A percentile compares a stretch with the other conserved stretches of the same genome.
Conservation (phyloP, 2,329 filamentous ascomycete genomes). For the Magnaporthales sp. region DNA sequence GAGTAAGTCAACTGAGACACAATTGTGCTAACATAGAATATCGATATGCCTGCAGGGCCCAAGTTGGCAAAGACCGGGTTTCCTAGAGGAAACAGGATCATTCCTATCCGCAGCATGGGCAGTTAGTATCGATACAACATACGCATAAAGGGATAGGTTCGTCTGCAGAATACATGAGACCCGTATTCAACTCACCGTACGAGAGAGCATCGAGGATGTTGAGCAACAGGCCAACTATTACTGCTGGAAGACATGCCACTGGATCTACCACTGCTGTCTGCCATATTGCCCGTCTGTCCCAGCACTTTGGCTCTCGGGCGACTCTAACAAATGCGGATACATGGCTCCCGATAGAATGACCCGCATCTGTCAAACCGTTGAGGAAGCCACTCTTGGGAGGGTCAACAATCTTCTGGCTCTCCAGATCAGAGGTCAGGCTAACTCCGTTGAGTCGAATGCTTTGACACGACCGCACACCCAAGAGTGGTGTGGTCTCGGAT, state of each 20-base stretch:
- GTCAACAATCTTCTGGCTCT: conserved; percentile 34
- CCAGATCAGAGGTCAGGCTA: conserved; percentile 30
- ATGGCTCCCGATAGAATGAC: conserved; percentile 5
- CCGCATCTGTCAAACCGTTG: background rate
- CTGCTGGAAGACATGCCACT: conserved; percentile 67
- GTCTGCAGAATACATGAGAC: conserved; percentile 5
- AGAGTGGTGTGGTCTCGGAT: conserved; percentile 38
- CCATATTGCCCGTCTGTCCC: conserved; percentile 61
- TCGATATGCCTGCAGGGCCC: conserved; percentile 90
- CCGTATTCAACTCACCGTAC: conserved; percentile 53
- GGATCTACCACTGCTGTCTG: conserved; percentile 57
- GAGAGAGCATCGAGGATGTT: conserved; percentile 93
- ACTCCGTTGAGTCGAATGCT: conserved; percentile 18
- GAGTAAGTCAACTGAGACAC: conserved; percentile 89
- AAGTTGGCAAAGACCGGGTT: conserved; percentile 77
- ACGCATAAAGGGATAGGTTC: background rate
- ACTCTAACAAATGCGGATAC: conserved; percentile 15
- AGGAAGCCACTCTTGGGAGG: background rate
- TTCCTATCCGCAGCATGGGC: conserved; percentile 39
- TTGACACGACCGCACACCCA: conserved; percentile 24
- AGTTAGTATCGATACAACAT: background rate
- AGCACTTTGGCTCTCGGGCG: conserved; percentile 56
- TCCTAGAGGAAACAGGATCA: conserved; percentile 91
- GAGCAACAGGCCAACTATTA: conserved; percentile 78
- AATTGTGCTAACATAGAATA: conserved; percentile 98